Evolutionary conservation across 345 rosid species (phyloP), one percentile per base, ranked within the genome.

Genomic region (Citrus inodora): DNA sequence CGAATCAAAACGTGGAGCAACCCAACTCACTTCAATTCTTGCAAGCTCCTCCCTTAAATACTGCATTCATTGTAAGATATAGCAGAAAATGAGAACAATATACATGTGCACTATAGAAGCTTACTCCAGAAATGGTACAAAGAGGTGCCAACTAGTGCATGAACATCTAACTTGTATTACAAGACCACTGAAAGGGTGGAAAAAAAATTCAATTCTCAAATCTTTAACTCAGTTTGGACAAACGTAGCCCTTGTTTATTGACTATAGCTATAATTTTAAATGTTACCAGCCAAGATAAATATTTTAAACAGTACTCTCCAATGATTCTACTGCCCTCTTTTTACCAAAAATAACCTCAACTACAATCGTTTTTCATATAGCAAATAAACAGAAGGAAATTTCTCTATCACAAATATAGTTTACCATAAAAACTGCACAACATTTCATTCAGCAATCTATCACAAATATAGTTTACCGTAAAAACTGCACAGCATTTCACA

Each of bases 1-100:
- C 25, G 99, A 92, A 85, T 97, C 99, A 87, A 97, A 97, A 59
- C 98, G 95, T 75, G 97, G 92, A 78, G 89, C 91, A 70, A 93
- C 92, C 99, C 99, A 97, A 82, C 87, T 92, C 83, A 93, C 97
- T 83, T 92, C 94, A 74, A 97, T 87, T 80, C 82, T 88, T 81
- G 88, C 80, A 73, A 97, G 87, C 85, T 94, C 99, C 16, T 87
- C 93, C 87, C 93, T 88, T 84, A 97, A 89, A 80, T 92, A 91
- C 99, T 97, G 91, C 76, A 78, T 68, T 77, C 24, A 83, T 78
- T 63, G 81, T 78, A 68, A 76, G 30, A 84, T 67, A 73, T 67
- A 75, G 80, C 70, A 87, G 55, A 67, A 70, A 70, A 65, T 40
- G 60, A 81, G 74, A 61, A 78, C 70, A 17, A 7, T 70, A 63